Percentiles rank a stretch among this genome's conserved stretches.
Conservation (phyloP, 805 yeast species). For the Saccharomycopsis microspora region DNA sequence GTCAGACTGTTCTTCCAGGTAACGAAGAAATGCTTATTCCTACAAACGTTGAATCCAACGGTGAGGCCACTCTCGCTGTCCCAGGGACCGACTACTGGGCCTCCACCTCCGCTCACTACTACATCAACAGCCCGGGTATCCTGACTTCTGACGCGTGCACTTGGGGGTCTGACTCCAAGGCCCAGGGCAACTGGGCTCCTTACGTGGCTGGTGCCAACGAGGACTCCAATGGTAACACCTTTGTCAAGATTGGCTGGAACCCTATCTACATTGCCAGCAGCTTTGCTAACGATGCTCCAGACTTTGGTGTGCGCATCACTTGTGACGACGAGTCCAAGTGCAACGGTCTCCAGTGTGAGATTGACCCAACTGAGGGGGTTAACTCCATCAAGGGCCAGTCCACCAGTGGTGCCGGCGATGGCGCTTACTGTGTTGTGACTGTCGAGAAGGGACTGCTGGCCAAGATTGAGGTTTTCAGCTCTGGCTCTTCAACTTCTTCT, state of each 20-base stretch:
- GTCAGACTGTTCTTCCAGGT: slow-evolving; percentile 91
- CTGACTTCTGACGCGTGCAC: slow-evolving; percentile 65
- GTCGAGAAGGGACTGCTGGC: slow-evolving; percentile 56
- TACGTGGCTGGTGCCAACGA: slow-evolving; percentile 87
- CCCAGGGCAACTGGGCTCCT: slow-evolving; percentile 88
- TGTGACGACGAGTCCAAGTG: slow-evolving; percentile 65
- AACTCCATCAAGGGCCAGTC: slow-evolving; percentile 40
- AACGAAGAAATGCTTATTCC: slow-evolving; percentile 93
- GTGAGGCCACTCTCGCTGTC: slow-evolving; percentile 54
- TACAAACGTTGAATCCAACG: slow-evolving; percentile 45
- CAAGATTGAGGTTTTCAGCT: slow-evolving; percentile 56
- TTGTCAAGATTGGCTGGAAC: slow-evolving; percentile 83
- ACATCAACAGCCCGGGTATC: slow-evolving; percentile 76
- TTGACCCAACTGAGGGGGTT: slow-evolving; percentile 60
- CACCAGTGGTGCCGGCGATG: slow-evolving; percentile 49
- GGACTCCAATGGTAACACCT: slow-evolving; percentile 60
- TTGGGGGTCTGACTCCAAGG: slow-evolving; percentile 66
- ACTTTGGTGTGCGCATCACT: slow-evolving; percentile 59
- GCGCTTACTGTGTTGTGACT: slow-evolving; percentile 73
- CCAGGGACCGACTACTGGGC: slow-evolving; percentile 84
- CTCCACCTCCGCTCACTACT: slow-evolving; percentile 76
- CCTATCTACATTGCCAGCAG: slow-evolving; percentile 63
- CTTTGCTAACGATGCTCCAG: slow-evolving; percentile 44
- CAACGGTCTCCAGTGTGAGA: slow-evolving; percentile 69
- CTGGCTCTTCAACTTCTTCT: slow-evolving; percentile 9